Evolutionary conservation across 495 filamentous ascomycete species (phyloP).

Genomic region (Penicilliopsis zonata): DNA sequence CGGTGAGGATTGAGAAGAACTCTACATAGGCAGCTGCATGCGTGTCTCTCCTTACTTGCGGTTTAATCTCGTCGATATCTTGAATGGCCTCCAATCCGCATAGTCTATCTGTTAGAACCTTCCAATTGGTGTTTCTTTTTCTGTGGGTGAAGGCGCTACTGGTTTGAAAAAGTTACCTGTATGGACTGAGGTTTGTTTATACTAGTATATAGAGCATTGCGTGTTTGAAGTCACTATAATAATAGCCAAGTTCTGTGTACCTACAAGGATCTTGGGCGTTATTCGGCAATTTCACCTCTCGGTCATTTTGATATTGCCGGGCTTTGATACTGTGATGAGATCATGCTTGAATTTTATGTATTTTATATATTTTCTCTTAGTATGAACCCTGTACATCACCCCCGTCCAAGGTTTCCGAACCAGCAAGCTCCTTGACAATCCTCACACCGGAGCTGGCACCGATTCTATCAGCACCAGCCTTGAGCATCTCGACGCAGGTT

Average conservation of each 20-base stretch:
- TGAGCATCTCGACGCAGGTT: conserved; percentile 43
- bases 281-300: no score
- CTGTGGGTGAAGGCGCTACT: not conserved
- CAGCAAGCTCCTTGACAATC: conserved; percentile 39
- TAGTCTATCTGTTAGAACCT: not conserved
- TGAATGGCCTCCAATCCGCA: not conserved
- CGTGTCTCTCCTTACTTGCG: no score
- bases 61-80: no score
- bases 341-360: not conserved
- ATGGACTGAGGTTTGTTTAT: not conserved
- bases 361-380: conserved; percentile 3
- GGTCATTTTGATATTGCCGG: no score
- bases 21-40: no score
- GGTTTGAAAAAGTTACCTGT: not conserved
- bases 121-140: not conserved
- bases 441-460: conserved; percentile 47
- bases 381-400: conserved; percentile 8
- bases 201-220: not conserved
- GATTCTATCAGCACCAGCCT: conserved; percentile 53
- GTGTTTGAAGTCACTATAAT: not conserved
- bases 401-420: conserved; percentile 13
- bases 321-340: no score
- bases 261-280: no score
- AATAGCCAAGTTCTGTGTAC: no score
- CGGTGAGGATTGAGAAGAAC: conserved; percentile 20